These are phyloP conservation scores for Verticillium longisporum DNA, from an alignment of 2,329 filamentous ascomycete species.

Conservation along the genomic window DNA sequence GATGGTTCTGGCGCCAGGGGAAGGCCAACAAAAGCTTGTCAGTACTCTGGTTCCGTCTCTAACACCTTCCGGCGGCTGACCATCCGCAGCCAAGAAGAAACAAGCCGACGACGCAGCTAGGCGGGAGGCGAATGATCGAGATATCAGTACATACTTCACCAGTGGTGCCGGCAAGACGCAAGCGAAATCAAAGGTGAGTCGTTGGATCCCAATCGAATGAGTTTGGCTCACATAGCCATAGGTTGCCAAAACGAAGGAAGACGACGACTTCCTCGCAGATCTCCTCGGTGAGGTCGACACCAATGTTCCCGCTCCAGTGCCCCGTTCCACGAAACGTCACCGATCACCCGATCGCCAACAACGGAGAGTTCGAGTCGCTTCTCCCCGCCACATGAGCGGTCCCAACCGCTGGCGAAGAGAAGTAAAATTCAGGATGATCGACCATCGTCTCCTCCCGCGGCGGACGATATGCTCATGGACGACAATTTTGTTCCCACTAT, in stretches of 20 bases:
- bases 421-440: conserved; percentile 45
- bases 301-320: conserved; percentile 52
- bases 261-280: conserved; percentile 79
- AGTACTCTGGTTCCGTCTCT: conserved; percentile 11
- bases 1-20: conserved; percentile 28
- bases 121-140: conserved; percentile 79
- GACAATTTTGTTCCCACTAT: conserved; percentile 47
- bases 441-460: conserved; percentile 37
- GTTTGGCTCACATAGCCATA: conserved; percentile 21
- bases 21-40: conserved; percentile 45
- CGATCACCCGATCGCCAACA: conserved; percentile 61
- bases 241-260: conserved; percentile 75
- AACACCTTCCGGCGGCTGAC: background rate
- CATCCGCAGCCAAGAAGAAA: conserved; percentile 68
- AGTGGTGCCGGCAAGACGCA: conserved; percentile 61
- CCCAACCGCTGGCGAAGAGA: conserved; percentile 48
- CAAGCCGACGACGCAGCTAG: conserved; percentile 81
- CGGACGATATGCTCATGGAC: conserved; percentile 45
- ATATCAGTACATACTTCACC: conserved; percentile 92
- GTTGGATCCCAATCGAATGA: background rate
- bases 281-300: conserved; percentile 83
- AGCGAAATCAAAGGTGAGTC: conserved; percentile 70
- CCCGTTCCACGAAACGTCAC: conserved; percentile 54
- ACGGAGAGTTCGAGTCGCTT: conserved; percentile 73
- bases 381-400: conserved; percentile 64